Evolutionary conservation across 169 alveolate genomes (phyloP), one percentile per base, ranked within the genome.

Genomic region (Plasmodium gonderi): DNA sequence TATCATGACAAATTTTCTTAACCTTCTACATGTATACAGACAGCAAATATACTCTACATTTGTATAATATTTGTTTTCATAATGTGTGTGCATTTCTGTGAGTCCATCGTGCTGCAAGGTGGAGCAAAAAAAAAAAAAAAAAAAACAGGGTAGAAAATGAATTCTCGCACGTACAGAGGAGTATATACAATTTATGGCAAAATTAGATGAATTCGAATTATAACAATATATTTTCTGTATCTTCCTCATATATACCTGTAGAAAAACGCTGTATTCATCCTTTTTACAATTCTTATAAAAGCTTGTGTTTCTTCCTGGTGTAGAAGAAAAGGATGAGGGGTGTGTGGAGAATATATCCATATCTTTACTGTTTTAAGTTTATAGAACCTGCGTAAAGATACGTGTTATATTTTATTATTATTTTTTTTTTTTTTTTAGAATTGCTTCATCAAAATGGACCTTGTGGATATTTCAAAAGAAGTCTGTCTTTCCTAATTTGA

Each of bases 211-310:
- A 65, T 65, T 20, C 1, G 11, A 26, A 65, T 65, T 0, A 65
- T 23, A 26, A 65, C 23, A 17, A 23, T 23, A 17, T 12, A 17
- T 65, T 65, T 17, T n/a, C 29, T 65, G 29, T n/a, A n/a, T n/a
- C n/a, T n/a, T n/a, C n/a, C n/a, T n/a, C 47, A 17, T 29, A 26
- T 17, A 31, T 9, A 87, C 93, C 81, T 87, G 93, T 12, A 75
- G 51, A 45, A 75, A 76, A 31, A 67, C 79, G 9, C 85, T 44
- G 49, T 87, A 87, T 65, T 87, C 80, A 68, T 87, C 93, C 60
- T 60, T 87, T 67, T 87, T 87, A 64, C 93, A 87, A 42, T 87
- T 87, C 38, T 76, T 40, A 49, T 75, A 87, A 87, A 87, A 87
- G 0, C 65, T 87, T 23, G 79, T 87, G 3, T 87, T 76, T 8